phyloP scores from a whole-genome alignment of 495 filamentous ascomycete species.

The Aspergillus carlsbadensis region DNA sequence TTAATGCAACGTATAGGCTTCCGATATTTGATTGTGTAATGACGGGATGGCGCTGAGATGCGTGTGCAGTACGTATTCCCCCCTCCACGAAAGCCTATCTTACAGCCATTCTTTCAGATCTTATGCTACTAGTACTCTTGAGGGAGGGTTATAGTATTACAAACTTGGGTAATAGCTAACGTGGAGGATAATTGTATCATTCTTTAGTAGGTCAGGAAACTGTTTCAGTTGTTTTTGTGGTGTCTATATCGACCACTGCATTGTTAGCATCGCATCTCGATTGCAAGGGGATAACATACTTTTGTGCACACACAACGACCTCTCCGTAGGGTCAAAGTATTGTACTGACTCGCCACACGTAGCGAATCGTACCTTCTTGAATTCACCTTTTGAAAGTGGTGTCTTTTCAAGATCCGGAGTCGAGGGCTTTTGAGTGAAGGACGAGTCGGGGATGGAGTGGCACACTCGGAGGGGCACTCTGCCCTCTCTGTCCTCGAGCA shows the following conservation, averaged over 20 bases:
- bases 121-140: too few species aligned
- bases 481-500: background rate
- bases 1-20: too few species aligned
- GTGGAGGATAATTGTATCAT: background rate
- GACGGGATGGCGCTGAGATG: too few species aligned
- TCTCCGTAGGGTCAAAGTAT: conserved; percentile 3
- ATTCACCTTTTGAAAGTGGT: background rate
- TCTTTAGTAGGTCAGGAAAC: too few species aligned
- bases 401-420: background rate
- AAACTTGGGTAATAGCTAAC: background rate
- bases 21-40: too few species aligned
- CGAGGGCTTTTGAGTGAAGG: background rate
- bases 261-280: background rate
- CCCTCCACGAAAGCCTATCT: too few species aligned
- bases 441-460: background rate
- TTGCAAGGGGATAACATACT: background rate
- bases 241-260: background rate
- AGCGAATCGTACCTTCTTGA: background rate
- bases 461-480: background rate
- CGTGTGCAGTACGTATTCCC: too few species aligned
- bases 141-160: too few species aligned
- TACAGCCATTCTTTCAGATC: too few species aligned
- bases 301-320: background rate
- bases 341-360: background rate
- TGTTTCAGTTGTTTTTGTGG: too few species aligned